Evolutionary conservation across 2,329 filamentous ascomycete species (phyloP).

Genomic region (Plenodomus lindquistii): DNA sequence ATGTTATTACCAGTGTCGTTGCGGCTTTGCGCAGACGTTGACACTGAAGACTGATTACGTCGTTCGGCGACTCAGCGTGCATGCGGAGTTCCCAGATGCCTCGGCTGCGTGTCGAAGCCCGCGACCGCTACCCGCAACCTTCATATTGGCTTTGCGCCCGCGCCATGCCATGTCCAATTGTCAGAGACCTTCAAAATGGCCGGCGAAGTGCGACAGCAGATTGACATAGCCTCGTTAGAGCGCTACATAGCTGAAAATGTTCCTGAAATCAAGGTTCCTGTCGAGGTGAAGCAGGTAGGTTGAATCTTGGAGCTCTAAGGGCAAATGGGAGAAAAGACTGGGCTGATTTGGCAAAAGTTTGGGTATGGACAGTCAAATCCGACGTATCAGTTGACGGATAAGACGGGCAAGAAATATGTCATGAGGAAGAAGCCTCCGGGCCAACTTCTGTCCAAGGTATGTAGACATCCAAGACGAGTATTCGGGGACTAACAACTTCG

Average conservation of each 20-base stretch:
- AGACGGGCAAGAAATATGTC: constrained; percentile 73
- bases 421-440: constrained; percentile 99
- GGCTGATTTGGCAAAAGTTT: constrained; percentile 62
- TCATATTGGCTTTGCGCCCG: constrained; percentile 1
- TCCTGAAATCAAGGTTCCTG: constrained; percentile 79
- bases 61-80: neutral
- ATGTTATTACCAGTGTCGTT: too few relatives aligned
- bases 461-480: neutral
- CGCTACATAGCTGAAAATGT: constrained; percentile 76
- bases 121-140: neutral
- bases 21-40: neutral
- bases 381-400: constrained; percentile 85
- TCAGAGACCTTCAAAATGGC: constrained; percentile 63
- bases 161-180: constrained; percentile 16
- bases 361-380: constrained; percentile 97
- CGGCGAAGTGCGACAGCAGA: constrained; percentile 84
- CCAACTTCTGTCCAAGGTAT: constrained; percentile 70
- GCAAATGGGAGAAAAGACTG: neutral
- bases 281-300: constrained; percentile 84
- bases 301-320: neutral
- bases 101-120: neutral
- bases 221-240: constrained; percentile 79
- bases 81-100: neutral
- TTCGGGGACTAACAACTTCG: neutral
- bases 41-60: neutral